Percentiles rank a stretch among this genome's conserved stretches.
Evolutionary conservation across 345 rosid genomes (phyloP).

Genomic region (Eucalyptus polybractea): DNA sequence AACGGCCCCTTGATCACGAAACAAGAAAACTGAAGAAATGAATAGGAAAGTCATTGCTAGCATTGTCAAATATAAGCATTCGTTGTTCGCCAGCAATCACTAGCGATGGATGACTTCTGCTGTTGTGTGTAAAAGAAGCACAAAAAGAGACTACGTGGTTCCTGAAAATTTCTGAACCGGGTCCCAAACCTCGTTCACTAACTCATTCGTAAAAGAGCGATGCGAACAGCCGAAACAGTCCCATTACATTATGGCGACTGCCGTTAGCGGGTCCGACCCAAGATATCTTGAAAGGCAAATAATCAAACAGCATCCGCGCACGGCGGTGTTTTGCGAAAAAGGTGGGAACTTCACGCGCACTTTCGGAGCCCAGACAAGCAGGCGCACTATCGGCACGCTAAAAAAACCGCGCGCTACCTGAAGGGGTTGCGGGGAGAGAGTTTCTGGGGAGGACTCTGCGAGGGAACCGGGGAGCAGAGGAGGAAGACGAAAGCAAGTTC

Average conservation of each 20-base stretch:
- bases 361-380: not conserved
- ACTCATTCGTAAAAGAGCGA: not conserved
- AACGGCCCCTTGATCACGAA: slow-evolving; percentile 40
- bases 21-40: slow-evolving; percentile 30
- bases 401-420: slow-evolving; percentile 18
- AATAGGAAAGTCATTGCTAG: not conserved
- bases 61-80: not conserved
- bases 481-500: slow-evolving; percentile 49
- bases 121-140: not conserved
- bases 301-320: not conserved
- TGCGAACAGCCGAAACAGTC: not conserved
- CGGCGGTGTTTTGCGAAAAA: not conserved
- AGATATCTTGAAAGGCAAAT: not conserved
- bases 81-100: not conserved
- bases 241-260: not conserved
- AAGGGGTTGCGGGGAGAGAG: slow-evolving; percentile 8
- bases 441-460: slow-evolving; percentile 36
- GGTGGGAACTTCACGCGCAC: not conserved
- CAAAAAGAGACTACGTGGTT: not conserved
- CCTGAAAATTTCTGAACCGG: not conserved
- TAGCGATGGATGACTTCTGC: not conserved
- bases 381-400: not conserved
- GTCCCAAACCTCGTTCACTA: not conserved
- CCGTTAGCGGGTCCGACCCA: not conserved
- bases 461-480: slow-evolving; percentile 52